Conservation (phyloP, 257 asterid species). For the Solanum pennellii region DNA sequence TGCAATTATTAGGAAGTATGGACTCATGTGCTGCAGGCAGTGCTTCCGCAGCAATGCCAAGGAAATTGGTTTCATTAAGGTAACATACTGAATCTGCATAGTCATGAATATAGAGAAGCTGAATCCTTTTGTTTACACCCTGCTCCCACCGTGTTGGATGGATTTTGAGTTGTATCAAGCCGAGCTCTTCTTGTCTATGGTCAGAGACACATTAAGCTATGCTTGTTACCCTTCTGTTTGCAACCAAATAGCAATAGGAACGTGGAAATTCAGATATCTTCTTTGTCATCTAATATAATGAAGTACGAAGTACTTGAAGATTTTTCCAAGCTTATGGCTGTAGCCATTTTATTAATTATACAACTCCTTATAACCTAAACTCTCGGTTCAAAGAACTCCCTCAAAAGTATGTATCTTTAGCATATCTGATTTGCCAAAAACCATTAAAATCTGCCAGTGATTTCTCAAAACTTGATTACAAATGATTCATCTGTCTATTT, state of each 20-base stretch:
- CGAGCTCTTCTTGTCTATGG: no score
- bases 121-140: background rate
- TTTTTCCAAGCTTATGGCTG: background rate
- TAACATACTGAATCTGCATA: background rate
- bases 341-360: background rate
- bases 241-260: no score
- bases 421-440: background rate
- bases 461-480: background rate
- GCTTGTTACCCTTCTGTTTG: no score
- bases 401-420: background rate
- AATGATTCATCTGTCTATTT: background rate
- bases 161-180: background rate
- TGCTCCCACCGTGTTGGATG: background rate
- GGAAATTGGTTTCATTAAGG: slow-evolving; percentile 13
- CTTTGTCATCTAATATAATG: no score
- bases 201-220: no score
- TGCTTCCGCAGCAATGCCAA: slow-evolving; percentile 13
- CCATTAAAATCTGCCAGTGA: background rate
- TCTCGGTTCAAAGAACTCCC: background rate
- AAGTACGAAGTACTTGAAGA: background rate
- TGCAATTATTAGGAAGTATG: slow-evolving; percentile 9
- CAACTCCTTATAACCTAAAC: background rate
- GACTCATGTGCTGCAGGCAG: slow-evolving; percentile 13
- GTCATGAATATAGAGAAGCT: background rate
- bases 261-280: no score